These are phyloP conservation scores for Hypholoma sublateritium DNA, from an alignment of 768 basidiomycete species.

Conservation along the genomic window DNA sequence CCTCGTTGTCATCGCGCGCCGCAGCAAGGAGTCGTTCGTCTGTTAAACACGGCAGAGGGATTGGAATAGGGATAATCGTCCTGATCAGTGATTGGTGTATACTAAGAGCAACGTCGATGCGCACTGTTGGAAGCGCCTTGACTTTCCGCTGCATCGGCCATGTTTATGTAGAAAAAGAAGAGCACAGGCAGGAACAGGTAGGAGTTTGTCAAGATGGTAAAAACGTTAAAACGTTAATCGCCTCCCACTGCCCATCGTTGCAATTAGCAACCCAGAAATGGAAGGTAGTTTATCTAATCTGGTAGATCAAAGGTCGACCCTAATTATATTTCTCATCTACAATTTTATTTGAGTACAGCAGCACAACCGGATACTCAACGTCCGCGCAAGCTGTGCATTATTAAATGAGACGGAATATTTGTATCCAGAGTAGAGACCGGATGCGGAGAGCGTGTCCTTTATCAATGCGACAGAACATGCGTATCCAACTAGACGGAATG, in stretches of 20 bases:
- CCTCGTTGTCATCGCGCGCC: constrained; percentile 72
- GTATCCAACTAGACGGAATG: too few relatives aligned
- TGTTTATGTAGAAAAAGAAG: not conserved
- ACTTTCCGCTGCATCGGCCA: constrained; percentile 6
- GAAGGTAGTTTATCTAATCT: constrained; percentile 6
- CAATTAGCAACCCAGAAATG: not conserved
- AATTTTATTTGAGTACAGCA: too few relatives aligned
- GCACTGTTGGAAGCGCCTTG: constrained; percentile 20
- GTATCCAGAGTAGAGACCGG: too few relatives aligned
- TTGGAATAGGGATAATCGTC: not conserved
- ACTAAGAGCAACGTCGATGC: not conserved
- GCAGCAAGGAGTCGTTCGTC: constrained; percentile 75
- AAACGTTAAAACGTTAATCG: not conserved
- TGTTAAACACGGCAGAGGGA: constrained; percentile 23
- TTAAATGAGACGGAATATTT: too few relatives aligned
- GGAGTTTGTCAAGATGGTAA: not conserved
- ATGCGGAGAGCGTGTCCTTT: too few relatives aligned
- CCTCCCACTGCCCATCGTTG: not conserved
- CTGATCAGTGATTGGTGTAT: constrained; percentile 6
- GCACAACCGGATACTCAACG: too few relatives aligned
- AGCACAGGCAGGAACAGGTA: not conserved
- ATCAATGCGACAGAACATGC: too few relatives aligned
- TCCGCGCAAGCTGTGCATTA: too few relatives aligned
- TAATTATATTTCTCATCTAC: not conserved
- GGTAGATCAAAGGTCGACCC: not conserved